Conservation (phyloP, 106 monocot species). For the Chionographis japonica region DNA sequence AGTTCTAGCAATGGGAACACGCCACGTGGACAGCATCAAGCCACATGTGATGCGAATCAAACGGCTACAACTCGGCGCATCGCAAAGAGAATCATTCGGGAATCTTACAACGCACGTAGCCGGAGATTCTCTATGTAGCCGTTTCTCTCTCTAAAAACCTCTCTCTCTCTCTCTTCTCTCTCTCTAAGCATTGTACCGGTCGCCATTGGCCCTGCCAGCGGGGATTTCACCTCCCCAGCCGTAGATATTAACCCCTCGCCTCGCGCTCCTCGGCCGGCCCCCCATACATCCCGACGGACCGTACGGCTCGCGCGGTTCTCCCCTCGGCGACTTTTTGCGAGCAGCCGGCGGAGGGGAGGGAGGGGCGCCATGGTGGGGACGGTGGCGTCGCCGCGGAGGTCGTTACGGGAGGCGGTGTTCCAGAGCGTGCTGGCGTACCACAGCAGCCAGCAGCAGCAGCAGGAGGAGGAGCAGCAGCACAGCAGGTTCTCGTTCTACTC, state of each 20-base stretch:
- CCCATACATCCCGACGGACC: background rate
- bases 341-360: background rate
- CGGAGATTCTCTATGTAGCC: no score
- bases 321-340: background rate
- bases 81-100: no score
- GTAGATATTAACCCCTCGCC: no score
- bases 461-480: conserved; percentile 10
- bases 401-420: conserved; percentile 26
- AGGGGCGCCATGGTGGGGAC: conserved; percentile 13
- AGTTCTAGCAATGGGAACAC: no score
- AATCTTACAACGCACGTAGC: no score
- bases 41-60: no score
- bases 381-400: conserved; percentile 30
- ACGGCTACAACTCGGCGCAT: no score
- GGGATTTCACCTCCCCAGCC: background rate
- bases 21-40: no score
- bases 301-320: background rate
- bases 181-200: no score
- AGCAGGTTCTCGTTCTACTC: background rate
- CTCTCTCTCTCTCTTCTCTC: no score
- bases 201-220: background rate
- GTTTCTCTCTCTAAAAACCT: no score
- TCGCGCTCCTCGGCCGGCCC: no score
- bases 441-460: background rate
- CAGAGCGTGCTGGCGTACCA: conserved; percentile 31